These are phyloP conservation scores for Raphanus sativus DNA, from an alignment of 345 rosid species.

Conservation along the genomic window DNA sequence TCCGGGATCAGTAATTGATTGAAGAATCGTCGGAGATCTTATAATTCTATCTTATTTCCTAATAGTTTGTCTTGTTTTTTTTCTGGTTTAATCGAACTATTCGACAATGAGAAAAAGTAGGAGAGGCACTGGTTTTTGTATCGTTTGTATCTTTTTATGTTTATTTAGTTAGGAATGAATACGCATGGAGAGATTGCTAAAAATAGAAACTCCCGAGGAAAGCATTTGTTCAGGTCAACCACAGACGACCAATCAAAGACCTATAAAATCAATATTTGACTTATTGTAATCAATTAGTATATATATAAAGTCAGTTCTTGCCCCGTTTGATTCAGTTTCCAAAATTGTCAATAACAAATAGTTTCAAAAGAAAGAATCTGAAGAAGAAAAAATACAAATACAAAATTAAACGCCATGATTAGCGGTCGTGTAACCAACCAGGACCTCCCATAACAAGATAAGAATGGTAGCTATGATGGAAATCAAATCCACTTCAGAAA, in stretches of 20 bases:
- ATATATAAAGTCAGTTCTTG: not conserved
- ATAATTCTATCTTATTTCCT: slow-evolving; percentile 12
- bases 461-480: not conserved
- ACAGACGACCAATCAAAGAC: slow-evolving; percentile 28
- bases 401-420: not conserved
- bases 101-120: slow-evolving; percentile 28
- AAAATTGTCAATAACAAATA: not conserved
- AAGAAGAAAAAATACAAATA: not conserved
- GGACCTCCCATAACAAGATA: not conserved
- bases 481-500: too few relatives aligned
- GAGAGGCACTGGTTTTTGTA: slow-evolving; percentile 29
- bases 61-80: slow-evolving; percentile 4
- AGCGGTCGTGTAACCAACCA: not conserved
- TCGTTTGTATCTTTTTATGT: slow-evolving; percentile 14
- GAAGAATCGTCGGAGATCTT: slow-evolving; percentile 20
- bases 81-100: slow-evolving; percentile 18
- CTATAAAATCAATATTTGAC: not conserved
- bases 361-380: not conserved
- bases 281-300: not conserved
- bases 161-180: slow-evolving; percentile 31
- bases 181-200: slow-evolving; percentile 30
- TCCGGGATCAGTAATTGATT: slow-evolving; percentile 5
- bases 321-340: not conserved
- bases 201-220: slow-evolving; percentile 27
- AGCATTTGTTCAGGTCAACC: slow-evolving; percentile 35